phyloP scores from a whole-genome alignment of 2,329 filamentous ascomycete species.

The Epichloe gansuensis region DNA sequence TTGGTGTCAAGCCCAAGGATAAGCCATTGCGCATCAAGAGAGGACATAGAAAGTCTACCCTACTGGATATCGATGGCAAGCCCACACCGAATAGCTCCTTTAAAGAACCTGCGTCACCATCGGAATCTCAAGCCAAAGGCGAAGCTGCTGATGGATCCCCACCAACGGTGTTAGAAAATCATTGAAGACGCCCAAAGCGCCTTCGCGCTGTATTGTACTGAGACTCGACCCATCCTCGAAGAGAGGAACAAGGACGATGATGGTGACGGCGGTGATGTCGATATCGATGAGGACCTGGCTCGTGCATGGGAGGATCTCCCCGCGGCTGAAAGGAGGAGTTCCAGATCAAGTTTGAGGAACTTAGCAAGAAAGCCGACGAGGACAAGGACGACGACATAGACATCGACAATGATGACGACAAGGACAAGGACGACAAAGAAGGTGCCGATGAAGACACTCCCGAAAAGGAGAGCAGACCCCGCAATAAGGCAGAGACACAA shows the following conservation, averaged over 20 bases:
- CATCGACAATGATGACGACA: slow-evolving; percentile 2
- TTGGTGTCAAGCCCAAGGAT: slow-evolving; percentile 52
- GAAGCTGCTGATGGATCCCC: slow-evolving; percentile 7
- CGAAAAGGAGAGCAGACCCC: slow-evolving; percentile 11
- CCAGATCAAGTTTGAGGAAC: slow-evolving; percentile 22
- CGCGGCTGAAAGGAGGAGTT: slow-evolving; percentile 37
- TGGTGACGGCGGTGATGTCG: slow-evolving; percentile 16
- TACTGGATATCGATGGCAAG: slow-evolving; percentile 31
- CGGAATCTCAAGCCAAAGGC: slow-evolving; percentile 23
- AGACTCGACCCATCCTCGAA: slow-evolving; percentile 32
- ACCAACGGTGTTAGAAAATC: slow-evolving; percentile 30
- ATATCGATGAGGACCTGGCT: slow-evolving; percentile 43
- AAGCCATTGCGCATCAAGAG: slow-evolving; percentile 67
- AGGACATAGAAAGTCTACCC: slow-evolving; percentile 51
- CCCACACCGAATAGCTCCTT: slow-evolving; percentile 28
- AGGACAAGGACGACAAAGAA: slow-evolving; percentile 6
- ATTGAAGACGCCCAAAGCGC: slow-evolving; percentile 33
- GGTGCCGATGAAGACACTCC: slow-evolving; percentile 8
- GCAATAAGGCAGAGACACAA: slow-evolving; percentile 22
- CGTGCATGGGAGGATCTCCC: slow-evolving; percentile 42
- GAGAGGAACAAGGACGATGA: slow-evolving; percentile 30
- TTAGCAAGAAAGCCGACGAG: slow-evolving; percentile 16
- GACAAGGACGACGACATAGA: slow-evolving; percentile 15
- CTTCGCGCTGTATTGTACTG: slow-evolving; percentile 44
- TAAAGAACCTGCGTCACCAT: slow-evolving; percentile 34